These are phyloP conservation scores for Phytophthora chlamydospora DNA, from an alignment of 352 stramenopile genomes.

Conservation along the genomic window DNA sequence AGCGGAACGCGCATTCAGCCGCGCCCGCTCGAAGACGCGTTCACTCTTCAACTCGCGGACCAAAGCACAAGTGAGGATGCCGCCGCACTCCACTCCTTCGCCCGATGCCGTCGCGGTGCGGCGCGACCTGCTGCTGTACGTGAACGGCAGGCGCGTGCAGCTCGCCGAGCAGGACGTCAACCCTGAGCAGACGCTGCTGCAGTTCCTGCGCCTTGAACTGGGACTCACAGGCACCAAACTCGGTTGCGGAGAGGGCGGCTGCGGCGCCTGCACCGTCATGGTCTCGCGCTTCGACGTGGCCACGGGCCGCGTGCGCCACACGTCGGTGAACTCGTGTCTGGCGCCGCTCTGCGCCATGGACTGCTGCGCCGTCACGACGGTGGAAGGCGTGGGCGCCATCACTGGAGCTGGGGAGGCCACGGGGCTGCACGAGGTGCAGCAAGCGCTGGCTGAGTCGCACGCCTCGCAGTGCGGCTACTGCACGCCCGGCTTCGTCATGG, in stretches of 20 bases:
- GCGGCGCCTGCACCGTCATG: constrained; percentile 96
- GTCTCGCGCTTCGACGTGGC: constrained; percentile 73
- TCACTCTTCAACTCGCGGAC: constrained; percentile 24
- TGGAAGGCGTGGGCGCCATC: constrained; percentile 75
- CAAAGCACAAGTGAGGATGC: constrained; percentile 3
- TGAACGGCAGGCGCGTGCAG: constrained; percentile 69
- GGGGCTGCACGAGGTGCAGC: constrained; percentile 86
- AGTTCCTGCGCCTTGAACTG: constrained; percentile 80
- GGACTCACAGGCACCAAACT: constrained; percentile 86
- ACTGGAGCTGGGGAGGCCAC: constrained; percentile 36
- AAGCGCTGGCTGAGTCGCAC: constrained; percentile 90
- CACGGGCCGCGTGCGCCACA: constrained; percentile 55
- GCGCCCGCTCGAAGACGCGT: not conserved
- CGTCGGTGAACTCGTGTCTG: constrained; percentile 90
- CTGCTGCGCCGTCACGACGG: constrained; percentile 84
- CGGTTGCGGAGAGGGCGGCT: constrained; percentile 95
- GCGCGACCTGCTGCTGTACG: constrained; percentile 70
- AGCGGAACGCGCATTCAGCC: constrained; percentile 17
- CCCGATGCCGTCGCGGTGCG: constrained; percentile 31
- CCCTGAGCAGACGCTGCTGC: constrained; percentile 82
- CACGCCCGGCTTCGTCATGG: constrained; percentile 90
- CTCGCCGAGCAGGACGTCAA: constrained; percentile 57
- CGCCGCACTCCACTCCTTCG: constrained; percentile 13
- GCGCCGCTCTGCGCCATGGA: constrained; percentile 85
- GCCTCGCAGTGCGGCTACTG: constrained; percentile 96